phyloP scores from a whole-genome alignment of 2,329 filamentous ascomycete genomes.

The Paecilomyces sp. region DNA sequence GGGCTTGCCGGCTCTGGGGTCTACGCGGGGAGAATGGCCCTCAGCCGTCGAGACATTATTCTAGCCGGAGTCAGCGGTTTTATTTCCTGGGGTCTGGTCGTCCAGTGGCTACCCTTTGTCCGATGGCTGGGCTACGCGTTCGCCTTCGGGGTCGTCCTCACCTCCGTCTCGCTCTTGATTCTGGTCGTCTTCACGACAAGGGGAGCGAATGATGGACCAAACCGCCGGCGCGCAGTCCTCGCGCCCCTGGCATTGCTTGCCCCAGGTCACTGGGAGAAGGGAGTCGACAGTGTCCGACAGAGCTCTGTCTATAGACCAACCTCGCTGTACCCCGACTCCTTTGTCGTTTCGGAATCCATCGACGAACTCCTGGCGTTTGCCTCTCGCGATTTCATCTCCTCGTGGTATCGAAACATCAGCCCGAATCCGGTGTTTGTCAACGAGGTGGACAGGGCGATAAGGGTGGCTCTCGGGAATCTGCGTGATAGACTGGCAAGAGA shows the following conservation, averaged over 20 bases:
- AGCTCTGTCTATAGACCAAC: conserved; percentile 60
- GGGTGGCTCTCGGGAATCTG: conserved; percentile 63
- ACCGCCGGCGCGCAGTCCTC: conserved; percentile 37
- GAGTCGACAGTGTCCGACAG: conserved; percentile 59
- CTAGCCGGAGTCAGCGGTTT: conserved; percentile 42
- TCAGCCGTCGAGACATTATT: conserved; percentile 36
- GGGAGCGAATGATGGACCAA: conserved; percentile 27
- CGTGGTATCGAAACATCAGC: conserved; percentile 87
- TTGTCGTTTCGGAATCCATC: conserved; percentile 69
- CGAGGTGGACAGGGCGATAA: conserved; percentile 75
- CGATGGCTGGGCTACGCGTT: conserved; percentile 85
- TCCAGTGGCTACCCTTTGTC: conserved; percentile 73
- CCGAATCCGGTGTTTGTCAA: conserved; percentile 71
- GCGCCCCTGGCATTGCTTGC: conserved; percentile 52
- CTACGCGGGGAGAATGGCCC: conserved; percentile 37
- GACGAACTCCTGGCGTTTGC: conserved; percentile 72
- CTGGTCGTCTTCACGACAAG: conserved; percentile 53
- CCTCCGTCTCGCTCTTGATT: conserved; percentile 49
- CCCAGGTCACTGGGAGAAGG: conserved; percentile 59
- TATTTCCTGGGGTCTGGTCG: conserved; percentile 79
- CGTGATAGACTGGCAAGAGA: conserved; percentile 65
- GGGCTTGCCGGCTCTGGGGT: conserved; percentile 37
- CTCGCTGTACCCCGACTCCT: conserved; percentile 68
- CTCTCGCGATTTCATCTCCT: conserved; percentile 73
- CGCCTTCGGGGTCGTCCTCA: conserved; percentile 55